Base-by-base conservation (phyloP, 345 rosid genomes). In the Rhizophora apiculata region DNA sequence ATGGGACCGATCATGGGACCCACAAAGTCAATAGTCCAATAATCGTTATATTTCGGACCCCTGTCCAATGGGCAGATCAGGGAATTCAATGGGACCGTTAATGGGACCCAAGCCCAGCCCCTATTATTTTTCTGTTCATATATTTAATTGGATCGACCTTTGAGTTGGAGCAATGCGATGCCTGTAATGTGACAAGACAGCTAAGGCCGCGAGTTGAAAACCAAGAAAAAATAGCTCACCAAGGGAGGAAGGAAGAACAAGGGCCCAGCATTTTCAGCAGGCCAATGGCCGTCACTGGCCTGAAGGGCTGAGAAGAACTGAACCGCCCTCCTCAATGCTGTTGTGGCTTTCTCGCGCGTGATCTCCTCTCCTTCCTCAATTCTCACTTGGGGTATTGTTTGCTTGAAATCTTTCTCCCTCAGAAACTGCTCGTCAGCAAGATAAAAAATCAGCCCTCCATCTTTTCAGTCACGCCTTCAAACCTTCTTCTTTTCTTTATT, bases 251-350 rank as follows among this genome's bases (percentile, higher is more conserved):
- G 68, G 30, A 54, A 74, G 69, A 74, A 74, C 69, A 68, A 63
- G 15, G 68, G 68, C 3, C 78, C 73, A 24, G 73, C 68, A 69
- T 48, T 68, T 56, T 74, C 78, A 18, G 73, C 78, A 6, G 68
- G 73, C 78, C 78, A 74, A 52, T 68, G 79, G 6, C 79, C 79
- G 29, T 75, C 79, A 16, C 51, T 64, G 8, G 79, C 74, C 43
- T 75, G 79, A 1, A 74, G 65, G 1, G 78, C 69, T 39, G 68
- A 68, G 34, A 74, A 74, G 64, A 68, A 68, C 13, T 62, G 73
- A 58, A 68, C 69, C 30, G 68, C 69, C 37, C 78, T 68, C 61
- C 51, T 46, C 34, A 74, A 31, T 48, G 73, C 69, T 6, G 49
- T 3, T 36, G 73, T 63, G 1, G 78, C 73, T 59, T 68, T 68